A percentile compares a stretch with the other conserved stretches of the same genome.
Conservation (phyloP, 257 asterid species). For the Fraxinus americana region DNA sequence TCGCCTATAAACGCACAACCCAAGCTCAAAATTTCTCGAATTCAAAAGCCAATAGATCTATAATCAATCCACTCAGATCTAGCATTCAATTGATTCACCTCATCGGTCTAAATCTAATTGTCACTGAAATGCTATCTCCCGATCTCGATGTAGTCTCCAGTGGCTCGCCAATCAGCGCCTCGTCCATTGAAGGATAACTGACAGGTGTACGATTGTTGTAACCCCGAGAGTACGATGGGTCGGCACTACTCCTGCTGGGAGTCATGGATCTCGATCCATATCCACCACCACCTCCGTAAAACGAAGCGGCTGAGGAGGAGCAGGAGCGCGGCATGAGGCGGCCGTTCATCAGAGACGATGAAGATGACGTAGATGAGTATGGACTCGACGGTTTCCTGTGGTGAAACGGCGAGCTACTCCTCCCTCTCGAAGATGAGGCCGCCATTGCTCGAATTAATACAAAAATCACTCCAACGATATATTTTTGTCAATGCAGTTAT, state of each 20-base stretch:
- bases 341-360: slow-evolving; percentile 80
- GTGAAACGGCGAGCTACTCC: slow-evolving; percentile 79
- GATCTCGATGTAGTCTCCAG: slow-evolving; percentile 62
- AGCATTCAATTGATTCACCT: slow-evolving; percentile 52
- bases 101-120: slow-evolving; percentile 93
- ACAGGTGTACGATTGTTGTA: slow-evolving; percentile 55
- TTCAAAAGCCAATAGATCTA: slow-evolving; percentile 31
- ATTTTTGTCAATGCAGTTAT: neutral
- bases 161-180: slow-evolving; percentile 60
- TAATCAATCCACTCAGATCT: slow-evolving; percentile 58
- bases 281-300: slow-evolving; percentile 43
- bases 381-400: slow-evolving; percentile 72
- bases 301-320: slow-evolving; percentile 68
- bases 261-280: slow-evolving; percentile 77
- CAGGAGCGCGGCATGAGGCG: slow-evolving; percentile 65
- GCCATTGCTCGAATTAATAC: slow-evolving; percentile 50
- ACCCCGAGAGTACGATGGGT: slow-evolving; percentile 40
- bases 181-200: slow-evolving; percentile 67
- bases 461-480: neutral
- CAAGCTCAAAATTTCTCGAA: slow-evolving; percentile 33
- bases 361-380: slow-evolving; percentile 80
- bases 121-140: slow-evolving; percentile 92
- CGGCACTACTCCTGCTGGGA: slow-evolving; percentile 47
- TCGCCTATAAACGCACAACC: slow-evolving; percentile 40
- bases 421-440: slow-evolving; percentile 91